Conservation (phyloP, 768 basidiomycete species). For the Boletus eberwhitei region DNA sequence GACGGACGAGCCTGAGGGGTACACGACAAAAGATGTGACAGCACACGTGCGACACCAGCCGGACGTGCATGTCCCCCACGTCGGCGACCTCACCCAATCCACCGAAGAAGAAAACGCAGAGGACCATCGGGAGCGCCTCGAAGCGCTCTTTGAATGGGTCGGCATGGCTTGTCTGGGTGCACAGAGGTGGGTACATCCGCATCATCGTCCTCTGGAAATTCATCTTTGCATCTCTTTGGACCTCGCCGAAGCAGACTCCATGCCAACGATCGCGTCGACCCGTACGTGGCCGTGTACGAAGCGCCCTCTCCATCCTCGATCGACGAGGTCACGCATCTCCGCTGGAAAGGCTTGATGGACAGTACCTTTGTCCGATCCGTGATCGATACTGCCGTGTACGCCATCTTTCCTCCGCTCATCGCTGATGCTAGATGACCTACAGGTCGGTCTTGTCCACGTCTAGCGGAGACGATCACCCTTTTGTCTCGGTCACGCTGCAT, state of each 20-base stretch:
- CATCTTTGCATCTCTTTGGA: too few relatives aligned
- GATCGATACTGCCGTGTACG: conserved; percentile 42
- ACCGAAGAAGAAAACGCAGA: conserved; percentile 36
- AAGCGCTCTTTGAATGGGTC: conserved; percentile 65
- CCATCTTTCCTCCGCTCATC: background rate
- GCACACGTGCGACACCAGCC: conserved; percentile 22
- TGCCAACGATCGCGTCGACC: conserved; percentile 62
- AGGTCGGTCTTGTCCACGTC: conserved; percentile 10
- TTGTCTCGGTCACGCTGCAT: conserved; percentile 27
- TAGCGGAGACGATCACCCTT: conserved; percentile 5
- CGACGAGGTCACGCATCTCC: conserved; percentile 49
- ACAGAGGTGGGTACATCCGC: conserved; percentile 45
- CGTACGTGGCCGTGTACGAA: conserved; percentile 66
- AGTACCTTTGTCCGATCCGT: conserved; percentile 51
- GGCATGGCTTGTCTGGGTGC: conserved; percentile 67
- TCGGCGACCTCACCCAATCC: conserved; percentile 26
- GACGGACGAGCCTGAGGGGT: background rate
- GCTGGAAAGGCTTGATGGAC: conserved; percentile 59
- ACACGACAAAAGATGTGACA: conserved; percentile 13
- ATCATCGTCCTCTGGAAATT: background rate
- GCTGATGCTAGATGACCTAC: background rate
- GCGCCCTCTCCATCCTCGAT: conserved; percentile 44
- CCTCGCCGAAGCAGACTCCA: conserved; percentile 40
- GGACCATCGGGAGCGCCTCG: conserved; percentile 47
- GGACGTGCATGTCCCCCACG: conserved; percentile 42